These are phyloP conservation scores for Allomyces javanicus DNA, from an alignment of 192 early-diverging fungal species.

Conservation along the genomic window DNA sequence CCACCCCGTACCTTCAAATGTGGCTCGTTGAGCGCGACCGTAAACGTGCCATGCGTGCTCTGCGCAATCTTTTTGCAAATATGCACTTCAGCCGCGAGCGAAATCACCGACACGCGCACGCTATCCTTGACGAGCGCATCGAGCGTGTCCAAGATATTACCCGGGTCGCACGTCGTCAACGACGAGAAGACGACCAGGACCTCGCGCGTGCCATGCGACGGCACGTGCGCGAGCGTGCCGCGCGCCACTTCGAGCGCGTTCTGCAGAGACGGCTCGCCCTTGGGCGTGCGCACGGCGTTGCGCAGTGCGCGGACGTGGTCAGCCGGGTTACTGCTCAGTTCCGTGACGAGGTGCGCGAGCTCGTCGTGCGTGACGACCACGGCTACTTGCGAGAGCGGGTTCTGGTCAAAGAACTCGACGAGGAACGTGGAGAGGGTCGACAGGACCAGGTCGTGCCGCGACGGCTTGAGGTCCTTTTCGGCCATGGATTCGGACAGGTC, in stretches of 20 bases:
- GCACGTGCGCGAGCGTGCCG: slow-evolving; percentile 47
- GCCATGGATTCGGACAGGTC: slow-evolving; percentile 71
- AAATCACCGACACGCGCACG: slow-evolving; percentile 72
- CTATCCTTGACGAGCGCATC: slow-evolving; percentile 36
- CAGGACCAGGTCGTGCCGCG: slow-evolving; percentile 54
- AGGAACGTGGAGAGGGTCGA: slow-evolving; percentile 47
- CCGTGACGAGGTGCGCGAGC: slow-evolving; percentile 63
- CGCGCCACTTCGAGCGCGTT: slow-evolving; percentile 76
- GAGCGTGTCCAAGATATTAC: slow-evolving; percentile 70
- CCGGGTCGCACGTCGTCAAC: slow-evolving; percentile 84
- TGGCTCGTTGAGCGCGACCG: slow-evolving; percentile 61
- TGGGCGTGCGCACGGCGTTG: slow-evolving; percentile 41
- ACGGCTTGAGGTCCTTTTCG: slow-evolving; percentile 65
- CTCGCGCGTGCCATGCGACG: slow-evolving; percentile 73
- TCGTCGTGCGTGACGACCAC: slow-evolving; percentile 69
- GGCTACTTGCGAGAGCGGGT: slow-evolving; percentile 76
- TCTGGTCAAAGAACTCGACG: slow-evolving; percentile 85
- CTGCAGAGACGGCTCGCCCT: slow-evolving; percentile 80
- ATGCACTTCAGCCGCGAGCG: slow-evolving; percentile 74
- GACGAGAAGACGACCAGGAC: slow-evolving; percentile 71
- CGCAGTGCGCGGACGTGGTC: slow-evolving; percentile 58
- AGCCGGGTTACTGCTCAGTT: slow-evolving; percentile 57
- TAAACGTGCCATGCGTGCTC: slow-evolving; percentile 62
- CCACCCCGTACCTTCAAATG: slow-evolving; percentile 29
- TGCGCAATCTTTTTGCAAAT: slow-evolving; percentile 52